Conservation (phyloP, 805 yeast species). For the Candida patagonica region DNA sequence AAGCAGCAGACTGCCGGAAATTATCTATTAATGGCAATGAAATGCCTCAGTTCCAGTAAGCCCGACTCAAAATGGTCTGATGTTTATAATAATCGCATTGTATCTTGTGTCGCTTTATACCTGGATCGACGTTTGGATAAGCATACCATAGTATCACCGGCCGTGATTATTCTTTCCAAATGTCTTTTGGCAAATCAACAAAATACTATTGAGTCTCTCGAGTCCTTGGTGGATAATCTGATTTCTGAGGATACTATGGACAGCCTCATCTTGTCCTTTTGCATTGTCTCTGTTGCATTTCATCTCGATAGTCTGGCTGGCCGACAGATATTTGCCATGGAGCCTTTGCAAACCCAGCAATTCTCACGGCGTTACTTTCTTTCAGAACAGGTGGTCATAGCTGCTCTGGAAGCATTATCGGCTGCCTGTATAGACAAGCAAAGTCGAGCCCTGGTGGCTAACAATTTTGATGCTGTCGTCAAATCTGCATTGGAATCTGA, state of each 20-base stretch:
- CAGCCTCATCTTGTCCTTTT: conserved; percentile 19
- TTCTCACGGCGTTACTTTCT: conserved; percentile 10
- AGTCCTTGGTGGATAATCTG: conserved; percentile 10
- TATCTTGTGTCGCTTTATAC: conserved; percentile 5
- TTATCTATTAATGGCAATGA: too few species aligned
- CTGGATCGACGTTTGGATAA: conserved; percentile 5
- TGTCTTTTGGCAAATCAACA: conserved; percentile 7
- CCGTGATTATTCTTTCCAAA: conserved; percentile 9
- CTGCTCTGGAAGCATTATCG: conserved; percentile 26
- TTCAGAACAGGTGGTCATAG: conserved; percentile 16
- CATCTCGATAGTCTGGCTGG: conserved; percentile 23
- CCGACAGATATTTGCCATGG: conserved; percentile 18
- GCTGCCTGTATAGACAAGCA: conserved; percentile 27
- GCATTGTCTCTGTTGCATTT: conserved; percentile 20
- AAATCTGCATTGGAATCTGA: conserved; percentile 17
- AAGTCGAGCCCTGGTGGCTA: conserved; percentile 22
- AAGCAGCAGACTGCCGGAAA: too few species aligned
- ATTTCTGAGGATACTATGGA: conserved; percentile 10
- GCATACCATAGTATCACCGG: background rate
- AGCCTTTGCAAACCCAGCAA: conserved; percentile 13
- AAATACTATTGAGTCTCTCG: conserved; percentile 3
- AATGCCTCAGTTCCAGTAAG: too few species aligned
- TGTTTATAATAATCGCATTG: background rate
- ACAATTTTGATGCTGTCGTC: conserved; percentile 18
- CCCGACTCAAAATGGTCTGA: too few species aligned